Conservation (phyloP, 768 basidiomycete genomes). For the Crassisporium funariophilum region DNA sequence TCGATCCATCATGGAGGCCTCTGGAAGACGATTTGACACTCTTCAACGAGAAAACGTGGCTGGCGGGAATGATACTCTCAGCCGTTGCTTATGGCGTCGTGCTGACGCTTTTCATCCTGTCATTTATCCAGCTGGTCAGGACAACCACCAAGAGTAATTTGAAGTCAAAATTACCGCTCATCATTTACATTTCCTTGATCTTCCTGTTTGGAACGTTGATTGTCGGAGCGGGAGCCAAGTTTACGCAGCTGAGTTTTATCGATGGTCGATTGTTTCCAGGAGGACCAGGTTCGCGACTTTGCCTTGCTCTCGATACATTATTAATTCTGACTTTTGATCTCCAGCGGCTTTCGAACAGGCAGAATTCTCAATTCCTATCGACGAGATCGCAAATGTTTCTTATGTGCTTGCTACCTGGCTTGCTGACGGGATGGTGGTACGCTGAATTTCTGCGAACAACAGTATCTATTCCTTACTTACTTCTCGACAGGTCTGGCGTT, state of each 20-base stretch:
- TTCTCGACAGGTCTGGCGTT: slow-evolving; percentile 7
- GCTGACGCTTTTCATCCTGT: slow-evolving; percentile 9
- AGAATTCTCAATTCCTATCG: slow-evolving; percentile 9
- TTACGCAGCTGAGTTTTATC: slow-evolving; percentile 9
- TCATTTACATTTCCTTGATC: slow-evolving; percentile 8
- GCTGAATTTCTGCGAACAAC: background rate
- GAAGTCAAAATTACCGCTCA: background rate
- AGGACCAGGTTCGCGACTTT: slow-evolving; percentile 1
- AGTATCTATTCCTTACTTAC: background rate
- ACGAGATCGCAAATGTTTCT: slow-evolving; percentile 9
- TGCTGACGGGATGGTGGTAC: slow-evolving; percentile 9
- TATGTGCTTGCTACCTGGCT: slow-evolving; percentile 10
- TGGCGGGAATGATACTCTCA: slow-evolving; percentile 9
- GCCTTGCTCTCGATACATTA: background rate
- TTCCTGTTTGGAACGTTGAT: slow-evolving; percentile 5
- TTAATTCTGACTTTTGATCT: background rate
- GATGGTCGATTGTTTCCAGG: slow-evolving; percentile 3
- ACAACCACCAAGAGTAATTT: slow-evolving; percentile 1
- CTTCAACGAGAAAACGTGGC: slow-evolving; percentile 1
- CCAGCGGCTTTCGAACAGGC: slow-evolving; percentile 3
- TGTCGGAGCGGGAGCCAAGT: background rate
- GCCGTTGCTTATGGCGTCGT: slow-evolving; percentile 12
- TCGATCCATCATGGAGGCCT: background rate
- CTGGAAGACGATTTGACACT: background rate
- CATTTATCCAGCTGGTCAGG: slow-evolving; percentile 5